Evolutionary conservation across 306 rosid species (phyloP), one percentile per base, ranked within the genome.

Genomic region (Erythrophleum fordii): DNA sequence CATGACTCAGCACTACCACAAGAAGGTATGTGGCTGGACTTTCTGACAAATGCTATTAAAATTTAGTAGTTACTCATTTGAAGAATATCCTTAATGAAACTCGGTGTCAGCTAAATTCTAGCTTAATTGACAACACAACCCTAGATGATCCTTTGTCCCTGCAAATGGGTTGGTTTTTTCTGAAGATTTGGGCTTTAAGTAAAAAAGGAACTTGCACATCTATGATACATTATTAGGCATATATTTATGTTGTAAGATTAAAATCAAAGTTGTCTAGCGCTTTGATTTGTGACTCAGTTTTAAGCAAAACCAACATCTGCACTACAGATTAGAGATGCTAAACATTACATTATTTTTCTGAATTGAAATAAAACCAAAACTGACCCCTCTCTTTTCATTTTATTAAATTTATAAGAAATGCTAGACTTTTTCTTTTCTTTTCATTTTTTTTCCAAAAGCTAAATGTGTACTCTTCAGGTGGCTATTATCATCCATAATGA

Each of bases 1-100:
- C 25, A 89, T 95, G 99, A 90, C 97, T 37, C 97, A 93, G 79
- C 98, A 93, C 61, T 90, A 75, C 48, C 92, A 88, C 37, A 90
- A 77, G 84, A 95, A 95, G 98, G 99, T 93, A 65, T 7, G 70
- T 35, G 70, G 28, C 8, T 35, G 8, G 14, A 28, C 39, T 65
- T 29, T 65, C 48, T 35, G 48, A 80, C 34, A 23, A 0, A 9
- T n/a, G 31, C 64, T 41, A 31, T 75, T 18, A 52, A 56, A 48
- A 53, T 65, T 71, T 80, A 10, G 18, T 29, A 39, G 17, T 44
- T 42, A 29, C 48, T 29, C 45, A 42, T 28, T 61, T 28, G 16
- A 17, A 69, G 20, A 69, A 37, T 65, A 52, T 82, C 56, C 28
- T 62, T 55, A 31, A n/a, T 53, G 44, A 56, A 16, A 60, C 53